Conservation (phyloP, 176 grass and related monocot genomes). For the Melocanna baccifera region DNA sequence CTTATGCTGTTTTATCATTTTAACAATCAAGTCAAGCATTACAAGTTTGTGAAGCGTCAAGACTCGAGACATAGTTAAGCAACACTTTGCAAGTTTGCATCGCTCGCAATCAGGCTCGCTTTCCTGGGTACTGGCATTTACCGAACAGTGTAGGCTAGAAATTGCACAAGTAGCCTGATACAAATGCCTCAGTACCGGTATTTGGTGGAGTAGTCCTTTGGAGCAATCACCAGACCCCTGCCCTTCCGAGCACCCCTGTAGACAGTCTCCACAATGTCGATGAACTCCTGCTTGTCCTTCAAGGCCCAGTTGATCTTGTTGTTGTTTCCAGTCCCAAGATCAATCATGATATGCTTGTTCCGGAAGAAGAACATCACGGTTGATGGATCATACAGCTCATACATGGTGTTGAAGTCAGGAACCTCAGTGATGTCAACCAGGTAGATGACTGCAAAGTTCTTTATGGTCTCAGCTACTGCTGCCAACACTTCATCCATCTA, state of each 20-base stretch:
- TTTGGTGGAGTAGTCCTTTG: conserved; percentile 91
- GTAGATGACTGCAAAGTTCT: conserved; percentile 90
- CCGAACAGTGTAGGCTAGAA: neutral
- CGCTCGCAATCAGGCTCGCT: neutral
- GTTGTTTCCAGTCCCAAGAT: conserved; percentile 94
- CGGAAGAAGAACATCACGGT: conserved; percentile 97
- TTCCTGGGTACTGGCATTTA: neutral
- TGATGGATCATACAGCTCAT: conserved; percentile 84
- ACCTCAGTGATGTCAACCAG: conserved; percentile 80
- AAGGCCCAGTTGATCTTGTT: conserved; percentile 96
- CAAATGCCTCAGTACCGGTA: conserved; percentile 57
- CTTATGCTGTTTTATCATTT: neutral
- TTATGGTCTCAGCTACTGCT: conserved; percentile 74
- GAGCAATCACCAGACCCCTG: conserved; percentile 73
- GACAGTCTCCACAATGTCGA: conserved; percentile 91
- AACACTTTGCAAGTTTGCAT: neutral
- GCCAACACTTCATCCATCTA: conserved; percentile 93
- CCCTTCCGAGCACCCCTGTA: conserved; percentile 89
- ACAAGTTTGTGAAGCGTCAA: neutral
- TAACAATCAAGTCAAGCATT: neutral
- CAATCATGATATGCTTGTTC: conserved; percentile 99
- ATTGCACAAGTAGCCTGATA: neutral
- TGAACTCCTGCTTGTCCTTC: conserved; percentile 94
- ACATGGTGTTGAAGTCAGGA: conserved; percentile 93
- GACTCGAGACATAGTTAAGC: neutral